A percentile compares a stretch with the other conserved stretches of the same genome.
Conservation (phyloP, 495 filamentous ascomycete genomes). For the Annulohypoxylon stygium region DNA sequence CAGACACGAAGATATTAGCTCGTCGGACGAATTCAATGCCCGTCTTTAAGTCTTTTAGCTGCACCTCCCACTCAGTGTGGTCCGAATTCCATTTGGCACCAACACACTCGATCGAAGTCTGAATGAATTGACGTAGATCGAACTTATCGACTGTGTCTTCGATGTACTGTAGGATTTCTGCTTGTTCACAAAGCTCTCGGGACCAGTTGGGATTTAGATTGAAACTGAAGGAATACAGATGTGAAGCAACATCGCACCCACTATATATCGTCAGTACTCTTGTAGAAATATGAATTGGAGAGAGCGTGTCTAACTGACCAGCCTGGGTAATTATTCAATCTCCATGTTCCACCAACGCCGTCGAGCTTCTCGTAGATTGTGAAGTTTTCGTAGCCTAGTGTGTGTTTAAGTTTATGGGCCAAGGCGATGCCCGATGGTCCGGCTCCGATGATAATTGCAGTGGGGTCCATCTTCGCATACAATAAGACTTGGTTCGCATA, state of each 20-base stretch:
- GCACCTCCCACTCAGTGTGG: neutral
- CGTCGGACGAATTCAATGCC: neutral
- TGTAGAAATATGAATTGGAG: neutral
- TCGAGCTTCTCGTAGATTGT: neutral
- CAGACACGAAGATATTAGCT: neutral
- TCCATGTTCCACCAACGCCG: neutral
- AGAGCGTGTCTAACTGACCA: neutral
- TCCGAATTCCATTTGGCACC: neutral
- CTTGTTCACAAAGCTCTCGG: neutral
- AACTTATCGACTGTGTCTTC: slow-evolving; percentile 1
- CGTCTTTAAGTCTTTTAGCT: neutral
- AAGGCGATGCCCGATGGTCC: neutral
- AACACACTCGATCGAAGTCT: neutral
- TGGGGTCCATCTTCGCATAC: neutral
- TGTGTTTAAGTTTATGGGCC: neutral
- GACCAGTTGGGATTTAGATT: slow-evolving; percentile 2
- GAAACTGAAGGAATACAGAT: slow-evolving; percentile 3
- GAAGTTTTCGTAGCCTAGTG: neutral
- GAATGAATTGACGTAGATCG: neutral
- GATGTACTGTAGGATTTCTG: neutral
- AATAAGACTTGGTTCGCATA: neutral
- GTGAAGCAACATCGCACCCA: neutral
- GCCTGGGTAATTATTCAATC: neutral
- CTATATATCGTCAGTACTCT: neutral
- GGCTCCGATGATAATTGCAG: neutral